phyloP scores from a whole-genome alignment of 1,284 basidiomycete genomes.

The Tausonia pullulans region DNA sequence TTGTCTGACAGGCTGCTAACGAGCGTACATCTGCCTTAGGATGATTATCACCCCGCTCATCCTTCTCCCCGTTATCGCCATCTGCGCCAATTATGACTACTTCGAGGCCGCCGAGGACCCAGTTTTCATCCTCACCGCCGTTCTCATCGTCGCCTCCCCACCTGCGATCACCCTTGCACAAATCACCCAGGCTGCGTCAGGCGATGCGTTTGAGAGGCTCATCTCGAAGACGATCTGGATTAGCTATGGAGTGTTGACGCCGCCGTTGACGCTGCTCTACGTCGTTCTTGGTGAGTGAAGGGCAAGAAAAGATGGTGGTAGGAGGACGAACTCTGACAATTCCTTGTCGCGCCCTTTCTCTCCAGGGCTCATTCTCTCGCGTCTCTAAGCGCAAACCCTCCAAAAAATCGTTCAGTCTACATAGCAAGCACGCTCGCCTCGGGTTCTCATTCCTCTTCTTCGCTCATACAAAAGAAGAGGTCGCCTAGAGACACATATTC shows the following conservation, averaged over 20 bases:
- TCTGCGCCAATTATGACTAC: conserved; percentile 49
- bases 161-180: conserved; percentile 50
- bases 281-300: background rate
- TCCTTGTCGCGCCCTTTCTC: no score
- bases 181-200: conserved; percentile 77
- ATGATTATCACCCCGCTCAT: conserved; percentile 78
- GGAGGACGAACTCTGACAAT: no score
- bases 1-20: background rate
- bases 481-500: no score
- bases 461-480: no score
- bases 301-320: no score
- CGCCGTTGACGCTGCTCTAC: conserved; percentile 37
- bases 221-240: conserved; percentile 47
- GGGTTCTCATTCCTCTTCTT: no score
- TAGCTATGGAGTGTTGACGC: conserved; percentile 52
- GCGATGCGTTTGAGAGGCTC: conserved; percentile 80
- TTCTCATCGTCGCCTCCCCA: conserved; percentile 62
- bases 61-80: conserved; percentile 58
- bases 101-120: conserved; percentile 41
- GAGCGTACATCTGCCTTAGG: conserved; percentile 29
- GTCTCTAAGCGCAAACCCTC: no score
- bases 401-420: no score
- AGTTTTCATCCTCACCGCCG: conserved; percentile 54
- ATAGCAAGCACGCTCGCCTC: no score
- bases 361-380: no score